These are phyloP conservation scores for Apophysomyces trapeziformis DNA, from an alignment of 371 early-diverging fungal species.

Conservation along the genomic window DNA sequence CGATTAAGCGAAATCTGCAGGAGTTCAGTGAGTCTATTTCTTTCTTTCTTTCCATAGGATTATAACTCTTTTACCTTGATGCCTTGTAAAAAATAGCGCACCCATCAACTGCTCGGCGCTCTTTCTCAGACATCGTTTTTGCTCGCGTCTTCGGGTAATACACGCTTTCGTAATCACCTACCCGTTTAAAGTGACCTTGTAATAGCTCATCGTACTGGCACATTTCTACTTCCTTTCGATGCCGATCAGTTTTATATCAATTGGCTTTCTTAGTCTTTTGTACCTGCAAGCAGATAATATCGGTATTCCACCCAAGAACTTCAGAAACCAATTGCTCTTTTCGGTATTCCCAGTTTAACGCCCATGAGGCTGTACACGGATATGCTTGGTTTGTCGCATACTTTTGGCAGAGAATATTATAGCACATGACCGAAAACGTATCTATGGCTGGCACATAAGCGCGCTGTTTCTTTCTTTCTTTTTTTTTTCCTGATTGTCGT, in stretches of 20 bases:
- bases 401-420: constrained; percentile 94
- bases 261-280: constrained; percentile 16
- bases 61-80: constrained; percentile 61
- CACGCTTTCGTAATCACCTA: constrained; percentile 89
- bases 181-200: constrained; percentile 69
- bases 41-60: not conserved
- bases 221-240: constrained; percentile 83
- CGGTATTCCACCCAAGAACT: constrained; percentile 85
- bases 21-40: not conserved
- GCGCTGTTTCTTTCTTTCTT: no score
- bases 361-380: constrained; percentile 98
- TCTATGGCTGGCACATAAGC: constrained; percentile 34
- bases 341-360: constrained; percentile 94
- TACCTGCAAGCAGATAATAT: constrained; percentile 97
- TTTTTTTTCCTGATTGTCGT: no score
- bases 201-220: constrained; percentile 88
- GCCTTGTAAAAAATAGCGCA: constrained; percentile 97
- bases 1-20: constrained; percentile 75
- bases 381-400: constrained; percentile 90
- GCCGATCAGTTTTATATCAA: no score
- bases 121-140: constrained; percentile 90
- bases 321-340: constrained; percentile 91
- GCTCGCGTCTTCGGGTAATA: constrained; percentile 96
- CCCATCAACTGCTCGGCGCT: constrained; percentile 93
- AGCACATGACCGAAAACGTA: constrained; percentile 88